Conservation (phyloP, 2,329 filamentous ascomycete species). For the Epichloe coenophiala region DNA sequence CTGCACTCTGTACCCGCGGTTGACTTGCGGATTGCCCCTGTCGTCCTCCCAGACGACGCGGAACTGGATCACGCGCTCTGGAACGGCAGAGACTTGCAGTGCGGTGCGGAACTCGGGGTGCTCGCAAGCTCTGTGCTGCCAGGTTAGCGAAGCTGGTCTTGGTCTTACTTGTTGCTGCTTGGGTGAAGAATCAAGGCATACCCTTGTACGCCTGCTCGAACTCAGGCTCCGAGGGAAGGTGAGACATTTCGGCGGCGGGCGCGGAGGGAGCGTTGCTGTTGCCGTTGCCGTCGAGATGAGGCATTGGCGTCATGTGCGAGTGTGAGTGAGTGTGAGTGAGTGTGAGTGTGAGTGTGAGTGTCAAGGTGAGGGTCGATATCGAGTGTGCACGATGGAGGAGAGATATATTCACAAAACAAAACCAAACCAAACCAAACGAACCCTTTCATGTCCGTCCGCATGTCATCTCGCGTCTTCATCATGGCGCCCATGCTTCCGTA, state of each 20-base stretch:
- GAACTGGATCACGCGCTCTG: conserved; percentile 95
- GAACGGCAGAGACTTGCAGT: conserved; percentile 74
- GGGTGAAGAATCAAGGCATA: conserved; percentile 18
- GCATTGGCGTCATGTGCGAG: background rate
- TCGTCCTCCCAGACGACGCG: conserved; percentile 95
- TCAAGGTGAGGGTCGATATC: too few relatives aligned
- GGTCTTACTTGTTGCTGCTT: background rate
- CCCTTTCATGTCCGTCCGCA: background rate
- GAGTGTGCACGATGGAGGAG: too few relatives aligned
- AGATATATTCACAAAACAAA: too few relatives aligned
- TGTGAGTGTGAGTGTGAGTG: too few relatives aligned
- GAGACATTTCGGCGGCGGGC: conserved; percentile 48
- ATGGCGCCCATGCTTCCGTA: too few relatives aligned
- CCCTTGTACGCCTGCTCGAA: conserved; percentile 98
- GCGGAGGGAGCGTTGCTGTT: background rate
- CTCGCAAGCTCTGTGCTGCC: conserved; percentile 64
- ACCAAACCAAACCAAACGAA: too few relatives aligned
- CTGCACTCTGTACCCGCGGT: conserved; percentile 91
- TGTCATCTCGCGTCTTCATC: background rate
- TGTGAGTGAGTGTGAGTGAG: too few relatives aligned
- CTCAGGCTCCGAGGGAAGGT: conserved; percentile 81
- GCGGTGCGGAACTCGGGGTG: conserved; percentile 87
- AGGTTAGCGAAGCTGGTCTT: background rate
- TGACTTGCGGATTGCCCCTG: conserved; percentile 76
- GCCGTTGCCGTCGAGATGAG: conserved; percentile 2